Base-by-base conservation (phyloP, 1,284 basidiomycete genomes). In the Rhizoctonia solani region DNA sequence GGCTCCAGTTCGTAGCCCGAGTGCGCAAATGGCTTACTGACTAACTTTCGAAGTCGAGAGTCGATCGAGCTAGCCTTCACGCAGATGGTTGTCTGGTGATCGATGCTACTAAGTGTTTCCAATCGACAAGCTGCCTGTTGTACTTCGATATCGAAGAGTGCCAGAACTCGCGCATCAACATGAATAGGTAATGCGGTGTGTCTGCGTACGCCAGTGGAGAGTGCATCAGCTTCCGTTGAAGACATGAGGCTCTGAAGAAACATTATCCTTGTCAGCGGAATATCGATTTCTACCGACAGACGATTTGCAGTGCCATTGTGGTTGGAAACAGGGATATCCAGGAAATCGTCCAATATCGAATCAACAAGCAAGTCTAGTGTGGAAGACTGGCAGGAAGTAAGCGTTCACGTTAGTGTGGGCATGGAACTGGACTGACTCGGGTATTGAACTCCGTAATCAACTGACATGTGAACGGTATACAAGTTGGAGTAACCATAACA, bases 181-280 rank as follows among this genome's bases (percentile, higher is more conserved):
- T 63, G 59, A 42, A 63, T 21, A 8, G 47, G 59, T 8, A 63
- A 30, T n/a, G 46, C 49, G 37, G 47, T 63, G 14, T 41, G 46
- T 16, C 29, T 47, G 4, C 53, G 59, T 1, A 37, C 47, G 11
- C 23, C 47, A 21, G 59, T 53, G 2, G 59, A 63, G 11, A 63
- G 59, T n/a, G 56, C 44, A 19, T 63, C 53, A 29, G 68, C 66
- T 39, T 71, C 70, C 9, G 66, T 68, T n/a, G 54, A 54, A 4
- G 61, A 61, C 49, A 72, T 66, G 29, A 71, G 68, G 19, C 70
- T 55, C 42, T 71, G 70, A 13, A 70, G 34, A 11, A 68, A 44
- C 49, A 54, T 47, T 6, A 72, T 27, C 25, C 65, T 67, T 37
- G 69, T 46, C 1, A 37, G 54, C 16, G 69, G 66, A 8, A 70